phyloP scores from a whole-genome alignment of 257 asterid genomes.

The Buddleja alternifolia region DNA sequence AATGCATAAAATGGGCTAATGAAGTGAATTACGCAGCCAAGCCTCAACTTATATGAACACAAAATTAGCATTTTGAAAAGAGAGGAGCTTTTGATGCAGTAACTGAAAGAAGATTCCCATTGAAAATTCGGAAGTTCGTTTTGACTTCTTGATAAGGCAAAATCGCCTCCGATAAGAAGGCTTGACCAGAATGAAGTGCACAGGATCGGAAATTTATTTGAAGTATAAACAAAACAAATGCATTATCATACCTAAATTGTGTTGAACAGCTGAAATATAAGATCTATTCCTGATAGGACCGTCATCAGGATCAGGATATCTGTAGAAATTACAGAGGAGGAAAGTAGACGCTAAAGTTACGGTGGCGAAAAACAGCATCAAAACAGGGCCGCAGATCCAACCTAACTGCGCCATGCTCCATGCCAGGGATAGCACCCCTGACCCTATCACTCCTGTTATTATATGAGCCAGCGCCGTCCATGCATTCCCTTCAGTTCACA shows the following conservation, averaged over 20 bases:
- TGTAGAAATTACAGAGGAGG: slow-evolving; percentile 60
- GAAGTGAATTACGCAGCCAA: no score
- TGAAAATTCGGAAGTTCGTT: no score
- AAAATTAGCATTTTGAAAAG: no score
- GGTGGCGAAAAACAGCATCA: slow-evolving; percentile 63
- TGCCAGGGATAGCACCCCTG: slow-evolving; percentile 79
- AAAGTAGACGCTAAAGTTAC: slow-evolving; percentile 51
- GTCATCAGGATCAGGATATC: slow-evolving; percentile 59
- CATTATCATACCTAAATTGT: slow-evolving; percentile 56
- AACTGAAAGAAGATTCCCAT: no score
- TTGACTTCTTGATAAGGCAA: no score
- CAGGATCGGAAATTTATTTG: no score
- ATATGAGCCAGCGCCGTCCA: slow-evolving; percentile 88
- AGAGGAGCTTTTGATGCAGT: no score
- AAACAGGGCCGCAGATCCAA: slow-evolving; percentile 75
- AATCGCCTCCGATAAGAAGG: no score
- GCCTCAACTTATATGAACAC: no score
- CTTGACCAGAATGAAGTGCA: no score
- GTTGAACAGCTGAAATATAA: slow-evolving; percentile 61
- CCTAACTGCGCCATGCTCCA: slow-evolving; percentile 86
- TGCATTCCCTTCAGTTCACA: slow-evolving; percentile 48
- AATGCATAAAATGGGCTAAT: no score
- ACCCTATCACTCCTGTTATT: slow-evolving; percentile 82
- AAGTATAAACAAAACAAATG: neutral
- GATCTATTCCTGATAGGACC: slow-evolving; percentile 58